Percentiles rank a stretch among this genome's conserved stretches.
These are phyloP conservation scores for Lepraria neglecta DNA, from an alignment of 495 filamentous ascomycete genomes.

Conservation along the genomic window DNA sequence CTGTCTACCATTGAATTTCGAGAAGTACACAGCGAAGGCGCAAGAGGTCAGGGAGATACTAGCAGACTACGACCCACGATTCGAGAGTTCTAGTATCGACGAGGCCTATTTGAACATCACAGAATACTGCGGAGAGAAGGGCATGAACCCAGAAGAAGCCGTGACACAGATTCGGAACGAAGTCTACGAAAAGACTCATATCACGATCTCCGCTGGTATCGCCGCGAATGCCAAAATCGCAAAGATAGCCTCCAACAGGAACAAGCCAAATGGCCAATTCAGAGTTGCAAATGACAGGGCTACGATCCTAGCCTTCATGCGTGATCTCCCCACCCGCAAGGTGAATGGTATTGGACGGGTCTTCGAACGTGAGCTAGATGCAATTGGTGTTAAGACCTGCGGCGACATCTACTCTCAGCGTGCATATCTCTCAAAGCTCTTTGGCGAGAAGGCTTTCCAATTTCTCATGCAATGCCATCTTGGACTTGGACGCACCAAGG, in stretches of 20 bases:
- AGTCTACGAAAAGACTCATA: conserved; percentile 67
- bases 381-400: conserved; percentile 81
- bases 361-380: conserved; percentile 84
- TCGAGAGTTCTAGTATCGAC: conserved; percentile 88
- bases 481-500: conserved; percentile 78
- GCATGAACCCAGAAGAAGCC: conserved; percentile 61
- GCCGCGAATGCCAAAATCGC: conserved; percentile 88
- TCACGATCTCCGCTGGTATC: conserved; percentile 92
- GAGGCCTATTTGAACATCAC: conserved; percentile 98
- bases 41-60: conserved; percentile 79
- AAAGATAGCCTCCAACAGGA: conserved; percentile 89
- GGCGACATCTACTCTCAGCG: conserved; percentile 79
- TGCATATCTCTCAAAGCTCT: conserved; percentile 64
- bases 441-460: conserved; percentile 84
- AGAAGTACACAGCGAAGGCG: conserved; percentile 88
- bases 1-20: conserved; percentile 75
- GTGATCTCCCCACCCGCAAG: conserved; percentile 6
- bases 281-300: conserved; percentile 60
- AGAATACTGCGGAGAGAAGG: conserved; percentile 65
- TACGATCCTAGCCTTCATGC: conserved; percentile 11
- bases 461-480: conserved; percentile 82
- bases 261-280: conserved; percentile 96
- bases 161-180: conserved; percentile 70
- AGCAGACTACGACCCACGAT: conserved; percentile 78
- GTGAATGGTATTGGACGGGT: conserved; percentile 78